phyloP scores from a whole-genome alignment of 1,139 yeast genomes.

The Diutina scorzettiae region DNA sequence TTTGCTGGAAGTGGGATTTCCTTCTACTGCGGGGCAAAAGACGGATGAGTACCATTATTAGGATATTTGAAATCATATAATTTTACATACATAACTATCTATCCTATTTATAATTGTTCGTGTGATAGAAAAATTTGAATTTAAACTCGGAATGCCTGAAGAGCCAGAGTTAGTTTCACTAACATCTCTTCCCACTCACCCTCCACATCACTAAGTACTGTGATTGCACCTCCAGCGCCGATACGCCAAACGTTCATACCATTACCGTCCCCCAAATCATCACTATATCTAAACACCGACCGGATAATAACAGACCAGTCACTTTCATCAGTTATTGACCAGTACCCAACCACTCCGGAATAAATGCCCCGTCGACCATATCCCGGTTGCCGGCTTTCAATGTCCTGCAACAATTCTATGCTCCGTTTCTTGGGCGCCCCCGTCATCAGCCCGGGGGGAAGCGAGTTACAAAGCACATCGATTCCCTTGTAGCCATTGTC shows the following conservation, averaged over 20 bases:
- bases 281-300: conserved; percentile 57
- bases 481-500: conserved; percentile 46
- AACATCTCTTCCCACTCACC: conserved; percentile 94
- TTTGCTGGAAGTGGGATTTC: conserved; percentile 52
- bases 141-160: conserved; percentile 54
- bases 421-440: conserved; percentile 97
- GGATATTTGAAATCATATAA: not conserved
- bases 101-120: not conserved
- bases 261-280: conserved; percentile 29
- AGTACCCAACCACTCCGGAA: conserved; percentile 92
- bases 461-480: conserved; percentile 63
- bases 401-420: conserved; percentile 61
- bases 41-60: conserved; percentile 28
- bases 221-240: conserved; percentile 98
- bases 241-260: conserved; percentile 48
- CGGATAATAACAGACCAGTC: conserved; percentile 97
- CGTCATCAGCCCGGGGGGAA: conserved; percentile 99
- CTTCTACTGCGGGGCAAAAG: conserved; percentile 31
- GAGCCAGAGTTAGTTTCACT: conserved; percentile 66
- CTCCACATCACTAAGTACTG: conserved; percentile 67
- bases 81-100: not conserved
- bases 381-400: conserved; percentile 26
- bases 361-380: conserved; percentile 68
- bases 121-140: no score
- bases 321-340: conserved; percentile 79